Base-by-base conservation (phyloP, 495 filamentous ascomycete species). In the Annulohypoxylon moriforme region DNA sequence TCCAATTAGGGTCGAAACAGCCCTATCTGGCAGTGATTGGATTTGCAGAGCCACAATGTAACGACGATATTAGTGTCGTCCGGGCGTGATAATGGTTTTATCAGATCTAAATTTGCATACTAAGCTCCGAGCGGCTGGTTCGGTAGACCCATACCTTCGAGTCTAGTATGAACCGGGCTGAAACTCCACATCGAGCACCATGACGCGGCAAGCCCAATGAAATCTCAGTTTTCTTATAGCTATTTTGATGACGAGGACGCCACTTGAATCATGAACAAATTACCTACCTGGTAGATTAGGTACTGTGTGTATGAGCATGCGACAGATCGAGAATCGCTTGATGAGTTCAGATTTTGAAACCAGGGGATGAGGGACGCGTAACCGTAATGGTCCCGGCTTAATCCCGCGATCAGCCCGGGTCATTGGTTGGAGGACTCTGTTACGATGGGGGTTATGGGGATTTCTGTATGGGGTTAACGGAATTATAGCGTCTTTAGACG, bases 161-260 rank as follows among this genome's bases (percentile, higher is more conserved):
- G 33, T 38, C 55, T 40, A 58, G 20, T 58, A 40, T 25, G 13
- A 18, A 18, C 31, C 55, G 33, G 55, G 20, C 55, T 58, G 55
- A 58, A 58, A 58, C 55, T 40, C 55, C 55, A 58, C 55, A 40
- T 58, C 25, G 10, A 36, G 34, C 18, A 58, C 34, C 31, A 58
- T 58, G 31, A 58, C 55, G 55, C 55, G 55, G 55, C 33, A 38
- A 40, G 33, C 29, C 50, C 27, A 55, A 55, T 55, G 55, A 40
- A n/a, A 38, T 58, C 9, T 55, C n/a, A 18, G 29, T 25, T 24
- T 40, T 24, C 16, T n/a, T n/a, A 27, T 14, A 40, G 6, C 34
- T n/a, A 16, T 58, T 58, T 25, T 58, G 55, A 42, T 58, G 55
- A 58, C 55, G 55, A 58, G 4, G 55, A 40, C 55, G 33, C 31